A percentile compares a stretch with the other conserved stretches of the same genome.
These are phyloP conservation scores for Calonectria pseudoreteaudii DNA, from an alignment of 2,329 filamentous ascomycete species.

Conservation along the genomic window DNA sequence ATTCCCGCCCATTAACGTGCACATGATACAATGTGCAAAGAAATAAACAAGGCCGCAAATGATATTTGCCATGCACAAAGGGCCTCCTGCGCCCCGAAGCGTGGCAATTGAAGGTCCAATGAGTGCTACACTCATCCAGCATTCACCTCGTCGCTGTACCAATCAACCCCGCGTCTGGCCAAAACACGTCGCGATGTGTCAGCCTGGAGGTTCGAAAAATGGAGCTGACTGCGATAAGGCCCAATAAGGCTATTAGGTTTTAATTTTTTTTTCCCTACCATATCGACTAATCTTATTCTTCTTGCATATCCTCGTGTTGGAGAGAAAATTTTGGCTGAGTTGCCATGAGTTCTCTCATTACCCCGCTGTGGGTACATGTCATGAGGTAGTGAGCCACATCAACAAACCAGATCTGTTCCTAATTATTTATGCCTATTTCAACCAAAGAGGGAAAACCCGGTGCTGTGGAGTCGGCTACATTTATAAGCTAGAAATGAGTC, in stretches of 20 bases:
- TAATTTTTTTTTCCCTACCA: background rate
- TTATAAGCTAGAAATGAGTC: background rate
- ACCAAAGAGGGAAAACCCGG: background rate
- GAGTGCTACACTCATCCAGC: too few relatives aligned
- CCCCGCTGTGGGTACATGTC: background rate
- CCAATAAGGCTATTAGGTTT: background rate
- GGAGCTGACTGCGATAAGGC: background rate
- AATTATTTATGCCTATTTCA: background rate
- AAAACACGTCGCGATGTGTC: background rate
- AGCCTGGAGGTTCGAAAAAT: background rate
- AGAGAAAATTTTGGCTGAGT: background rate
- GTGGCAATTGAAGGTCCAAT: background rate
- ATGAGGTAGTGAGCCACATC: background rate
- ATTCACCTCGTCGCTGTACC: background rate
- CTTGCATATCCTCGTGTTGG: background rate
- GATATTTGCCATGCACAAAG: background rate
- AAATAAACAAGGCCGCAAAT: background rate
- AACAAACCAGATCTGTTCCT: background rate
- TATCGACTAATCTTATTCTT: background rate
- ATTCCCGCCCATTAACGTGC: background rate
- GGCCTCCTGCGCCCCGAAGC: background rate
- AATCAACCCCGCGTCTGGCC: background rate
- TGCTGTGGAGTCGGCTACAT: too few relatives aligned
- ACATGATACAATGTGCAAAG: background rate
- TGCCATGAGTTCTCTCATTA: background rate